Conservation (phyloP, 352 stramenopile species). For the Plasmopara viticola region DNA sequence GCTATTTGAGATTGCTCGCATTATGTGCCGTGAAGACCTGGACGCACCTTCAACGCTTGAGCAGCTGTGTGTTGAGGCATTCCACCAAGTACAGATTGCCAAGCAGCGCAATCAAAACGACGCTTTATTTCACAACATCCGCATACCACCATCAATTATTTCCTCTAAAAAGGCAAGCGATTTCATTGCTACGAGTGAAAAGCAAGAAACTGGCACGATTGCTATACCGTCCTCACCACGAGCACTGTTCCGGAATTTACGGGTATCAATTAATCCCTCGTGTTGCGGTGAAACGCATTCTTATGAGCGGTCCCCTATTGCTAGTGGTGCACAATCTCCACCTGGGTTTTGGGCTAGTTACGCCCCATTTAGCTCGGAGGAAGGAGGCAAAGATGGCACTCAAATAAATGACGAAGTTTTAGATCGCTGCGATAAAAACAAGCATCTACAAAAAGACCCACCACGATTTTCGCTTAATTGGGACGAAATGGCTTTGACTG, state of each 20-base stretch:
- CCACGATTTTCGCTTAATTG: conserved; percentile 31
- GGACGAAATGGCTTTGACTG: conserved; percentile 54
- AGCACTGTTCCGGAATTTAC: conserved; percentile 31
- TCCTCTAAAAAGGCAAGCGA: conserved; percentile 14
- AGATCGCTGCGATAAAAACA: conserved; percentile 3
- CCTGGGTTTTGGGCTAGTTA: conserved; percentile 76
- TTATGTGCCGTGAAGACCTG: conserved; percentile 82
- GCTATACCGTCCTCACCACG: conserved; percentile 19
- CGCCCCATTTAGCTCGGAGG: conserved; percentile 57
- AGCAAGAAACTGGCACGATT: conserved; percentile 9
- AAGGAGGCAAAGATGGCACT: conserved; percentile 24
- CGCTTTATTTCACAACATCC: conserved; percentile 10
- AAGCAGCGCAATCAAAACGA: conserved; percentile 29
- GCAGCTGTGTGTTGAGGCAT: conserved; percentile 60
- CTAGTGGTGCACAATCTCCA: conserved; percentile 49
- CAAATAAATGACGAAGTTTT: conserved; percentile 17
- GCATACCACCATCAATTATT: conserved; percentile 16
- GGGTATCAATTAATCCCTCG: conserved; percentile 48
- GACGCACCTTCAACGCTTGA: conserved; percentile 66
- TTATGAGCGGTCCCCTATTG: conserved; percentile 25
- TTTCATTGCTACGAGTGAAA: conserved; percentile 1
- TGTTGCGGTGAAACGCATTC: conserved; percentile 19
- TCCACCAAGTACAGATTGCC: conserved; percentile 42
- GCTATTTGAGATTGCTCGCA: conserved; percentile 68
- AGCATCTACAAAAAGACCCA: conserved; percentile 3